These are phyloP conservation scores for Cucumis variabilis DNA, from an alignment of 331 rosid genomes.

Conservation along the genomic window DNA sequence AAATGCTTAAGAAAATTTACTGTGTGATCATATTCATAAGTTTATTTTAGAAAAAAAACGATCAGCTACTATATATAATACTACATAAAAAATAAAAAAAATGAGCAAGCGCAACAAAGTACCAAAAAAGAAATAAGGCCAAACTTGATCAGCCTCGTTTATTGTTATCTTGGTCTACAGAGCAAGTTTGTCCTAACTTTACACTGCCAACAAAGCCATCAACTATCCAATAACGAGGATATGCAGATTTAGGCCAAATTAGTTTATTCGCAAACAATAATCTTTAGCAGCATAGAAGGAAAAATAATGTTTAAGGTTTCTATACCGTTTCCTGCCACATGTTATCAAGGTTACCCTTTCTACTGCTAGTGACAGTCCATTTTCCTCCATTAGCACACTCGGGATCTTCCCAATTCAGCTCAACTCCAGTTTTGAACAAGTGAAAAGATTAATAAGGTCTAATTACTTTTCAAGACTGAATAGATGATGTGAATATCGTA, in stretches of 20 bases:
- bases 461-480: constrained; percentile 66
- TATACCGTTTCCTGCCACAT: constrained; percentile 98
- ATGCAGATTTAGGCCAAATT: constrained; percentile 13
- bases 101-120: neutral
- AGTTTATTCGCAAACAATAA: neutral
- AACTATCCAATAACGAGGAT: constrained; percentile 45
- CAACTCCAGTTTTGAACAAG: constrained; percentile 86
- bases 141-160: constrained; percentile 93
- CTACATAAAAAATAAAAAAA: neutral
- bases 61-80: neutral
- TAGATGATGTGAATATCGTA: constrained; percentile 49
- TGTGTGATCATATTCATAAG: too few relatives aligned
- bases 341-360: constrained; percentile 67
- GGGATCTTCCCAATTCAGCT: constrained; percentile 99
- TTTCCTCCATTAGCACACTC: constrained; percentile 97
- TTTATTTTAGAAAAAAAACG: too few relatives aligned
- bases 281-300: neutral
- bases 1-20: too few relatives aligned
- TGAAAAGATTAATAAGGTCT: constrained; percentile 51
- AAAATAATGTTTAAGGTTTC: constrained; percentile 5
- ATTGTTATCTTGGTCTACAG: constrained; percentile 95
- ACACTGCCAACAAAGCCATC: constrained; percentile 97
- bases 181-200: constrained; percentile 88
- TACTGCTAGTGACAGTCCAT: constrained; percentile 70
- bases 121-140: constrained; percentile 27